These are phyloP conservation scores for Penicillium turbatum DNA, from an alignment of 495 filamentous ascomycete species.

Conservation along the genomic window DNA sequence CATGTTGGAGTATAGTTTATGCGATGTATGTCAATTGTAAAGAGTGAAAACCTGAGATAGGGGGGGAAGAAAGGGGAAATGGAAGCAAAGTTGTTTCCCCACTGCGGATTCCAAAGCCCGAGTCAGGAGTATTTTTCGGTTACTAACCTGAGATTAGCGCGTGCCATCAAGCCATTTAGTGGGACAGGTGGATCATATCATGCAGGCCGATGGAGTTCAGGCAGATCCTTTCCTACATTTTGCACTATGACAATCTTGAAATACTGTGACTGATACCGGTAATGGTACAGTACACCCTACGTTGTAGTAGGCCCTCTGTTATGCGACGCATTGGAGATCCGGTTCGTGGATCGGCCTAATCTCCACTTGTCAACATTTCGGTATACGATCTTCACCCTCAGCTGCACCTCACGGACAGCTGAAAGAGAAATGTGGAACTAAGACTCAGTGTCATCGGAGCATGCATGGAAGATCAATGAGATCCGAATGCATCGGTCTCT, in stretches of 20 bases:
- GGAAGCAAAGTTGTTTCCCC: not conserved
- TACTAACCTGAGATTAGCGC: too few relatives aligned
- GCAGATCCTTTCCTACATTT: conserved; percentile 11
- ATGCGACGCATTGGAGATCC: conserved; percentile 1
- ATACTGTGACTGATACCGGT: conserved; percentile 15
- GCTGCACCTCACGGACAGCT: not conserved
- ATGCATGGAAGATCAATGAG: not conserved
- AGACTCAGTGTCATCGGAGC: not conserved
- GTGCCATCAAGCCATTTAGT: too few relatives aligned
- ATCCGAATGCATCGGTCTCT: not conserved
- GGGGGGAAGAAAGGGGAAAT: not conserved
- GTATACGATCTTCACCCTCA: too few relatives aligned
- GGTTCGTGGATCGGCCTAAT: conserved; percentile 9
- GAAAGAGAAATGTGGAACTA: not conserved
- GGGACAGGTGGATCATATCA: not conserved
- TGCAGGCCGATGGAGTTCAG: conserved; percentile 8
- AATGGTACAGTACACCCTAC: conserved; percentile 4
- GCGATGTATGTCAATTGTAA: too few relatives aligned
- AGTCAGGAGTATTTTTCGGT: not conserved
- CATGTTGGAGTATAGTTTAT: too few relatives aligned
- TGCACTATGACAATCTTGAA: not conserved
- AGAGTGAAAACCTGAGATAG: not conserved
- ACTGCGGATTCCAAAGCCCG: not conserved
- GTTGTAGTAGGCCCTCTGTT: too few relatives aligned
- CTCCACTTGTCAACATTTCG: conserved; percentile 1